A percentile compares a stretch with the other conserved stretches of the same genome.
Evolutionary conservation across 768 basidiomycete species (phyloP).

Genomic region (Panaeolus papilionaceus): DNA sequence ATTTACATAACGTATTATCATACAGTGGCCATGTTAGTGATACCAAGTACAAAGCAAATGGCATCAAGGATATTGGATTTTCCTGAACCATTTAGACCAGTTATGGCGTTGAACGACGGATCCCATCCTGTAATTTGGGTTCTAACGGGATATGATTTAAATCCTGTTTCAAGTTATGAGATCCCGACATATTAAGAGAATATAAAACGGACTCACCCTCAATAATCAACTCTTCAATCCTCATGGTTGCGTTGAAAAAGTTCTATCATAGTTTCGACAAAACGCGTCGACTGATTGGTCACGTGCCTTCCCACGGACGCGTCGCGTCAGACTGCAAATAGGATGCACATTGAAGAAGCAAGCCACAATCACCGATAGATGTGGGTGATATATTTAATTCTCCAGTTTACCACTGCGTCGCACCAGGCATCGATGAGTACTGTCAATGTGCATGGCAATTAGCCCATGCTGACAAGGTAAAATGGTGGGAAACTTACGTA

Average conservation of each 20-base stretch:
- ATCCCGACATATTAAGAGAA: background rate
- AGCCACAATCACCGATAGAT: too few relatives aligned
- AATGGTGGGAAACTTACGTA: too few relatives aligned
- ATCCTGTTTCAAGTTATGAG: slow-evolving; percentile 56
- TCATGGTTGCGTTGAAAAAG: slow-evolving; percentile 55
- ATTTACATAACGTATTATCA: slow-evolving; percentile 27
- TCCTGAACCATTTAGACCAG: slow-evolving; percentile 93
- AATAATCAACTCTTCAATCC: slow-evolving; percentile 94
- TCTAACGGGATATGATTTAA: slow-evolving; percentile 97
- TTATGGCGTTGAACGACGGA: slow-evolving; percentile 97
- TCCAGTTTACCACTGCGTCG: too few relatives aligned
- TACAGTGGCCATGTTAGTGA: slow-evolving; percentile 96
- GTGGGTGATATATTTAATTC: too few relatives aligned
- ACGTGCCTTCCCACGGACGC: slow-evolving; percentile 11
- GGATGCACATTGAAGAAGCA: too few relatives aligned
- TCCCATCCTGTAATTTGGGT: slow-evolving; percentile 98
- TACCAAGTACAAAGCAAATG: slow-evolving; percentile 97
- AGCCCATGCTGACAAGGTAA: too few relatives aligned
- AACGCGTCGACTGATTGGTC: slow-evolving; percentile 4
- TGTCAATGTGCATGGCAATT: too few relatives aligned
- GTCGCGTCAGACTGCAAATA: background rate
- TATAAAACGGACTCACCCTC: slow-evolving; percentile 62
- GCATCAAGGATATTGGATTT: slow-evolving; percentile 99
- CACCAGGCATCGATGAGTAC: too few relatives aligned
- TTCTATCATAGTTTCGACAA: slow-evolving; percentile 1